phyloP scores from a whole-genome alignment of 1,284 basidiomycete species.

The Pseudozyma sp. region DNA sequence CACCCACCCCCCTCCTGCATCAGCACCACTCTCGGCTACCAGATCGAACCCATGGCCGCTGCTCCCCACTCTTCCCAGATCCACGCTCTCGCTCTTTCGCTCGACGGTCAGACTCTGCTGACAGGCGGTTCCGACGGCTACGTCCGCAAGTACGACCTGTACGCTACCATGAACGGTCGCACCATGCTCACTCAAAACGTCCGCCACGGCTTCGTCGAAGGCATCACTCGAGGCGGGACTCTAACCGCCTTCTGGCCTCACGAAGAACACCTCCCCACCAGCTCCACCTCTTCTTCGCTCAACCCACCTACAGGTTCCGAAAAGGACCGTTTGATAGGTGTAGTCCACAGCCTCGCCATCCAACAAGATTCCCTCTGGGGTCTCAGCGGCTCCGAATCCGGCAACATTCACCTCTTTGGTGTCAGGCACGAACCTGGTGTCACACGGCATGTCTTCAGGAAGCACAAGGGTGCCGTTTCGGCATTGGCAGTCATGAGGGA shows the following conservation, averaged over 20 bases:
- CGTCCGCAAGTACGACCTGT: slow-evolving; percentile 91
- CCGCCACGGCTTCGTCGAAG: slow-evolving; percentile 89
- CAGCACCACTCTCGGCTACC: slow-evolving; percentile 40
- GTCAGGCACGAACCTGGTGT: slow-evolving; percentile 90
- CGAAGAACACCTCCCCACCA: slow-evolving; percentile 65
- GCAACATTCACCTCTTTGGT: slow-evolving; percentile 80
- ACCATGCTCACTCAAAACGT: slow-evolving; percentile 89
- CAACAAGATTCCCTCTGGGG: slow-evolving; percentile 65
- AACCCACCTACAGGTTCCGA: slow-evolving; percentile 7
- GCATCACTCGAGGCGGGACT: slow-evolving; percentile 88
- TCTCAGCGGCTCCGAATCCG: slow-evolving; percentile 59
- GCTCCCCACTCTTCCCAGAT: slow-evolving; percentile 88
- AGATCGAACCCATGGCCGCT: slow-evolving; percentile 90
- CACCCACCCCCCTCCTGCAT: slow-evolving; percentile 22
- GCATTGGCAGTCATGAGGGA: slow-evolving; percentile 81
- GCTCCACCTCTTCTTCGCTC: slow-evolving; percentile 2
- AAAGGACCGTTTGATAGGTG: slow-evolving; percentile 54
- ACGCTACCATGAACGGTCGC: slow-evolving; percentile 86
- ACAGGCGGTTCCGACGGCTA: slow-evolving; percentile 94
- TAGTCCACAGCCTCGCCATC: slow-evolving; percentile 64
- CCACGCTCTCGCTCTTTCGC: slow-evolving; percentile 83
- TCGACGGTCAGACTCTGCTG: slow-evolving; percentile 88
- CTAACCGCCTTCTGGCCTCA: slow-evolving; percentile 85
- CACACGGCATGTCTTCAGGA: slow-evolving; percentile 77
- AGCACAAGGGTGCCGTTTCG: slow-evolving; percentile 84